phyloP scores from a whole-genome alignment of 139 green algal species.

The Zygnema circumcarinatum region DNA sequence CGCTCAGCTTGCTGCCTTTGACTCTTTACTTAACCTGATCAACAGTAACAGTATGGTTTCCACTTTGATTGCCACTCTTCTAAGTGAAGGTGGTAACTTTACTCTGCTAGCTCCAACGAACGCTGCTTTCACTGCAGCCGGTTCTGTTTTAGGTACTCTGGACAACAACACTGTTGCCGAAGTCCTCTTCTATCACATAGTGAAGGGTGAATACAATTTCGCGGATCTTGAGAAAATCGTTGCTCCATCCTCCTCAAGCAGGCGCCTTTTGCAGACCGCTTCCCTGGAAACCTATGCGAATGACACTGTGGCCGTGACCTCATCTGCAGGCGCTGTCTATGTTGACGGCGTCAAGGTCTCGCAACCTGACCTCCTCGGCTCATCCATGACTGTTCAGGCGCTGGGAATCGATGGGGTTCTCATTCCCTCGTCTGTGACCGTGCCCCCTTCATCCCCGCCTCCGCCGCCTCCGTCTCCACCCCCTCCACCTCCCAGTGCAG shows the following conservation, averaged over 20 bases:
- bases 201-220: not conserved
- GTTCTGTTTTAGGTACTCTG: too few relatives aligned
- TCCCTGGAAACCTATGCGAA: not conserved
- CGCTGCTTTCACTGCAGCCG: too few relatives aligned
- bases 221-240: not conserved
- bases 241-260: not conserved
- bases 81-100: too few relatives aligned
- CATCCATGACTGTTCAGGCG: too few relatives aligned
- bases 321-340: not conserved
- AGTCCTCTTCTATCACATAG: not conserved
- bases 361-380: too few relatives aligned
- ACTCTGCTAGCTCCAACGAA: too few relatives aligned
- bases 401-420: not conserved
- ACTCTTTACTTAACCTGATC: too few relatives aligned
- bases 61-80: too few relatives aligned
- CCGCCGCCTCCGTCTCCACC: not conserved
- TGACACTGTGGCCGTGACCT: not conserved
- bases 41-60: too few relatives aligned
- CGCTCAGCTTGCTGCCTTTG: too few relatives aligned
- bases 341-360: not conserved
- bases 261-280: not conserved
- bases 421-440: not conserved
- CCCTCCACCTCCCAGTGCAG: too few relatives aligned
- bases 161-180: too few relatives aligned
- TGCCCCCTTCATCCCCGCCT: not conserved